phyloP scores from a whole-genome alignment of 2,329 filamentous ascomycete species.

The Diaporthe eres region DNA sequence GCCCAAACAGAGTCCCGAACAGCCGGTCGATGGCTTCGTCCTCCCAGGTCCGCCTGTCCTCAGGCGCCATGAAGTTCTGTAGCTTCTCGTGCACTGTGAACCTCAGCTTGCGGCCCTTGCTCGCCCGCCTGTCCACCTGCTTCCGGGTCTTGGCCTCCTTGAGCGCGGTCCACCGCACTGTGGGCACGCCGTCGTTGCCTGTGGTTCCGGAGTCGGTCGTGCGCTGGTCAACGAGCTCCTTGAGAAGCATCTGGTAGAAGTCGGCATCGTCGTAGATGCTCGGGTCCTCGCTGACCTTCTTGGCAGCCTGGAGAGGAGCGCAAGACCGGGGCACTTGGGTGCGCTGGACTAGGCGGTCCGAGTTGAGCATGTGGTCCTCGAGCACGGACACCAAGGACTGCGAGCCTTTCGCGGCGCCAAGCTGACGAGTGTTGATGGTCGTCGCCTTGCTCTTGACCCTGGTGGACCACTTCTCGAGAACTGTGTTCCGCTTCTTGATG shows the following conservation, averaged over 20 bases:
- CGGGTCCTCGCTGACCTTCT: conserved; percentile 69
- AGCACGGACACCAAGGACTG: conserved; percentile 78
- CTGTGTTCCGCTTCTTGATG: conserved; percentile 74
- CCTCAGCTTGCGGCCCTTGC: conserved; percentile 93
- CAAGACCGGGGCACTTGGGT: conserved; percentile 82
- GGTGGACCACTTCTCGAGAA: conserved; percentile 90
- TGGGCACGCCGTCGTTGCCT: conserved; percentile 58
- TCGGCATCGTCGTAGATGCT: conserved; percentile 92
- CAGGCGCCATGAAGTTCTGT: conserved; percentile 97
- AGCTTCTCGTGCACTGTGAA: conserved; percentile 98
- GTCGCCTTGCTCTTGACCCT: conserved; percentile 78
- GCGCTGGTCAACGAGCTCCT: conserved; percentile 92
- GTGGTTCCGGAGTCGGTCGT: conserved; percentile 74
- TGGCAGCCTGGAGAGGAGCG: conserved; percentile 76
- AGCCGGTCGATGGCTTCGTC: conserved; percentile 82
- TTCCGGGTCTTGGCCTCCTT: conserved; percentile 86
- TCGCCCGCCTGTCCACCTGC: conserved; percentile 92
- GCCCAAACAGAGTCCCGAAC: conserved; percentile 82
- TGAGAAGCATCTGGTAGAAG: conserved; percentile 94
- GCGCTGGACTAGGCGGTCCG: conserved; percentile 77
- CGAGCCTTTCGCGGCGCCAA: conserved; percentile 59
- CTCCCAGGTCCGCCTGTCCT: conserved; percentile 86
- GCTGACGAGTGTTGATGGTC: conserved; percentile 66
- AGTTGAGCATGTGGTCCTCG: conserved; percentile 75
- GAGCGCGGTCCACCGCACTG: conserved; percentile 75